phyloP scores from a whole-genome alignment of 1,284 basidiomycete genomes.

The Cryptococcus sp. region DNA sequence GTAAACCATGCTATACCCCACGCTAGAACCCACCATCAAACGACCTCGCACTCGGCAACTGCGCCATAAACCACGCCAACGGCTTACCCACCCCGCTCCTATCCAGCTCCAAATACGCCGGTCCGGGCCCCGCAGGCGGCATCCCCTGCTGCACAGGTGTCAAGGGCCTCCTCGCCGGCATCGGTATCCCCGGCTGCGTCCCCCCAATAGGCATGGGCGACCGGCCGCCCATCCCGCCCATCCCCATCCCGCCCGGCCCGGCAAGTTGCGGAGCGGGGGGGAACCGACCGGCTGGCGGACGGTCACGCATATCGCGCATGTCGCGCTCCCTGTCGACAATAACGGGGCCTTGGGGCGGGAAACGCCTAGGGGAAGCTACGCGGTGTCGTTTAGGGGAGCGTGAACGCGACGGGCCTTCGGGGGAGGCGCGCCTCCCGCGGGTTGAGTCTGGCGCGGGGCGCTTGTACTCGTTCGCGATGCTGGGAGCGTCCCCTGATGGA shows the following conservation, averaged over 20 bases:
- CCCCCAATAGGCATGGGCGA: not conserved
- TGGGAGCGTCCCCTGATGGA: not conserved
- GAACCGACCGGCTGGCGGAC: not conserved
- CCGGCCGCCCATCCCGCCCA: not conserved
- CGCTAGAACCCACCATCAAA: constrained; percentile 70
- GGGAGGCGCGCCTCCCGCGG: constrained; percentile 4
- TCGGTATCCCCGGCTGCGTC: no score
- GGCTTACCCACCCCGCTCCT: constrained; percentile 62
- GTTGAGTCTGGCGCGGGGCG: constrained; percentile 11
- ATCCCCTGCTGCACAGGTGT: not conserved
- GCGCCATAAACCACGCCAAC: constrained; percentile 74
- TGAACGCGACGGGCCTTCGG: not conserved
- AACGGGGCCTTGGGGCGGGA: constrained; percentile 4
- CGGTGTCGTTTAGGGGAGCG: constrained; percentile 19
- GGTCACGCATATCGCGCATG: not conserved
- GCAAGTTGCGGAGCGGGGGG: not conserved
- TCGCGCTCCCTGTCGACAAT: constrained; percentile 2
- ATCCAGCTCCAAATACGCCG: constrained; percentile 44
- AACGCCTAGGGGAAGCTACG: constrained; percentile 12
- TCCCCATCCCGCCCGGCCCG: no score
- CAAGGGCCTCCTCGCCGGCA: not conserved
- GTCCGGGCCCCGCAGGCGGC: not conserved
- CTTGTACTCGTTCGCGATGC: constrained; percentile 6
- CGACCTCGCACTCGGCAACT: constrained; percentile 63
- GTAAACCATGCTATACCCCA: not conserved